A percentile compares a stretch with the other conserved stretches of the same genome.
These are phyloP conservation scores for Alternaria sp. DNA, from an alignment of 2,329 filamentous ascomycete genomes.

Conservation along the genomic window DNA sequence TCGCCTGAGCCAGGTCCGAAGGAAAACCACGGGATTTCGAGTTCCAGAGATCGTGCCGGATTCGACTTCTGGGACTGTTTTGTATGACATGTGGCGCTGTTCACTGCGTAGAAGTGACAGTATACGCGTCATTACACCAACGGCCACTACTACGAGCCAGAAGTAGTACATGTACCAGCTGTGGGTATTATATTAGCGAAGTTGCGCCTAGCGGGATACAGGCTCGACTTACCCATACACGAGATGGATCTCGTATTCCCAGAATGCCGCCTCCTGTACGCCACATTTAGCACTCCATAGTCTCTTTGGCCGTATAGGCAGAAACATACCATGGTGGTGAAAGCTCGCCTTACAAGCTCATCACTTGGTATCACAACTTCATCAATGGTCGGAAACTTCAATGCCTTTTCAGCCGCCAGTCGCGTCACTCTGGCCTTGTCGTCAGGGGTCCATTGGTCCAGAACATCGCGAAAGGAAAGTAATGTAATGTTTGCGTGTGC, in stretches of 20 bases:
- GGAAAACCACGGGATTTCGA: not conserved
- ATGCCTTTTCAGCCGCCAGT: slow-evolving; percentile 27
- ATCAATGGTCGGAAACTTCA: slow-evolving; percentile 18
- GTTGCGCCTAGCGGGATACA: not conserved
- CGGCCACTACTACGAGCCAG: slow-evolving; percentile 33
- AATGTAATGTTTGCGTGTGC: slow-evolving; percentile 27
- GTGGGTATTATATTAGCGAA: not conserved
- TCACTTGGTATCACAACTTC: slow-evolving; percentile 31
- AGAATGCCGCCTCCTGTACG: slow-evolving; percentile 34
- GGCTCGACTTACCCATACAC: slow-evolving; percentile 32
- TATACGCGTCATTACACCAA: slow-evolving; percentile 34
- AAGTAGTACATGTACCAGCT: slow-evolving; percentile 43
- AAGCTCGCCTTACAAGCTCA: slow-evolving; percentile 32
- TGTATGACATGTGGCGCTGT: slow-evolving; percentile 10
- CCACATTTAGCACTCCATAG: not conserved
- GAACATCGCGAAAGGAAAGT: slow-evolving; percentile 31
- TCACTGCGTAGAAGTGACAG: slow-evolving; percentile 19
- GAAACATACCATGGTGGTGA: slow-evolving; percentile 36
- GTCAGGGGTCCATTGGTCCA: slow-evolving; percentile 30
- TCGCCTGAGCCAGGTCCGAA: slow-evolving; percentile 26
- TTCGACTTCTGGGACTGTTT: not conserved
- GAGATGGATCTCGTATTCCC: slow-evolving; percentile 37
- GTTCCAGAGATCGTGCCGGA: not conserved
- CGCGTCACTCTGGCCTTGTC: slow-evolving; percentile 20
- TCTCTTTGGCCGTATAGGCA: not conserved